phyloP scores from a whole-genome alignment of 164 flowering plant genomes.

The Tetrastigma voinierianum region DNA sequence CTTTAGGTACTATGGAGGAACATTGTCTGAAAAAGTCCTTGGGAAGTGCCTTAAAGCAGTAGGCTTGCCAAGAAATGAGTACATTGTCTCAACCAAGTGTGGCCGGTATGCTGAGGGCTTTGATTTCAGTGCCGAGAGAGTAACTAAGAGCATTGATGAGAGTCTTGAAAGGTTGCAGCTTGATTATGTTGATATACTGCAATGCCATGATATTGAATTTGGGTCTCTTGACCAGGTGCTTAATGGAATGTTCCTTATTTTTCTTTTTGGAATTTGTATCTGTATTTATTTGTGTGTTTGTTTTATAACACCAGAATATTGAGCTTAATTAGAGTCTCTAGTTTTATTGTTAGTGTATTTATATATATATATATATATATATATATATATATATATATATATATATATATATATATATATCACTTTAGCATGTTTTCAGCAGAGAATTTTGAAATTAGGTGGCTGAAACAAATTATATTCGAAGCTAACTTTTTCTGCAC shows the following conservation, averaged over 20 bases:
- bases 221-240: conserved; percentile 88
- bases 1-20: conserved; percentile 81
- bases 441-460: no score
- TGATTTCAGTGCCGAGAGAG: conserved; percentile 94
- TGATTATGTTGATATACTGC: conserved; percentile 91
- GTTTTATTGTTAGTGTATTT: no score
- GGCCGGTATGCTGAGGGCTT: conserved; percentile 86
- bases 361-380: no score
- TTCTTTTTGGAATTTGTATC: not conserved
- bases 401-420: no score
- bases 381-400: no score
- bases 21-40: conserved; percentile 80
- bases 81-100: conserved; percentile 86
- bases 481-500: no score
- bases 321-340: not conserved
- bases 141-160: conserved; percentile 86
- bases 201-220: conserved; percentile 97
- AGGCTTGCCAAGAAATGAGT: conserved; percentile 64
- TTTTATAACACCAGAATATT: not conserved
- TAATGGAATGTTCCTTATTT: not conserved
- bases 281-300: not conserved
- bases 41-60: conserved; percentile 77
- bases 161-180: conserved; percentile 88
- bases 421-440: no score
- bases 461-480: no score